Conservation (phyloP, 331 rosid genomes). For the Cydonia oblonga region DNA sequence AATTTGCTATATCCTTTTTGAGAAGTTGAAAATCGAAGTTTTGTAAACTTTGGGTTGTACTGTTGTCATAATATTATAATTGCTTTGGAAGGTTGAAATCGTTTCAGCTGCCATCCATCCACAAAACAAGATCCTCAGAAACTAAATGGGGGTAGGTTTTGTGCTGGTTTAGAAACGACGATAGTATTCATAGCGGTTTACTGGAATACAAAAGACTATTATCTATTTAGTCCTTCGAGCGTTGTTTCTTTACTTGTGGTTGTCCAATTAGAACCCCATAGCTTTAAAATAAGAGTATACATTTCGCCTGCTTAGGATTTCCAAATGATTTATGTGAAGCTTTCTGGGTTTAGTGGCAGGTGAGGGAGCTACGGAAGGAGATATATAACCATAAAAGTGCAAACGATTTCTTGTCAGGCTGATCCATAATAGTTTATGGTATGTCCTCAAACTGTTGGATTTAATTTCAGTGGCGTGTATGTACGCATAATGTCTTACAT, state of each 20-base stretch:
- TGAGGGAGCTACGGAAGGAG: slow-evolving; percentile 40
- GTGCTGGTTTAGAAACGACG: neutral
- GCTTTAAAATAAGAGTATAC: slow-evolving; percentile 9
- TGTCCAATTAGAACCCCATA: slow-evolving; percentile 4
- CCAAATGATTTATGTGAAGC: slow-evolving; percentile 34
- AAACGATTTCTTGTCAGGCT: slow-evolving; percentile 18
- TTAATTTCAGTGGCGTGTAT: slow-evolving; percentile 10
- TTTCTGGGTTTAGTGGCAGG: slow-evolving; percentile 58
- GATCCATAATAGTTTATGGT: slow-evolving; percentile 24
- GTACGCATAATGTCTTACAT: slow-evolving; percentile 7
- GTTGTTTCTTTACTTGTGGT: neutral
- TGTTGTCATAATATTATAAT: neutral
- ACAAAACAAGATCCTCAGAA: neutral
- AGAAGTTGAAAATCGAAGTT: neutral
- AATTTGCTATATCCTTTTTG: neutral
- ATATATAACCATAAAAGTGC: slow-evolving; percentile 29
- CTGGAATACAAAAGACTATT: neutral
- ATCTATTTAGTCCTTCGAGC: neutral
- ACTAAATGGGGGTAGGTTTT: neutral
- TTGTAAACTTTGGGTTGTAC: neutral
- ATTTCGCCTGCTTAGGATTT: slow-evolving; percentile 16
- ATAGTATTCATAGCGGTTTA: neutral
- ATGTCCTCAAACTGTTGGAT: slow-evolving; percentile 21
- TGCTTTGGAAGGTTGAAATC: neutral
- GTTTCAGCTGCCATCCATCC: neutral